phyloP scores from a whole-genome alignment of 306 rosid genomes.

The Inga oerstediana region DNA sequence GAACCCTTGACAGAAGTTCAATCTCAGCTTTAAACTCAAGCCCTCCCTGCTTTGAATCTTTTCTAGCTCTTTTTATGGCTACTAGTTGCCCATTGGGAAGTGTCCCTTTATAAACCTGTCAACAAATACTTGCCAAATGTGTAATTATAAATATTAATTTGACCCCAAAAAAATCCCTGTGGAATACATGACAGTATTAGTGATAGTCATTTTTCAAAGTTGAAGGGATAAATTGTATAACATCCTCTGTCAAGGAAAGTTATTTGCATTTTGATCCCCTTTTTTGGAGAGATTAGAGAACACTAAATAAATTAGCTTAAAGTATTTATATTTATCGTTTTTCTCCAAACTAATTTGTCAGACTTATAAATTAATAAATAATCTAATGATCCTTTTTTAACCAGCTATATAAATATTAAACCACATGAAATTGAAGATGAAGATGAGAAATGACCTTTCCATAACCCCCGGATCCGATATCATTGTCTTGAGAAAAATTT shows the following conservation, averaged over 20 bases:
- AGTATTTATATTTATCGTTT: too few relatives aligned
- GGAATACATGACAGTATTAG: not conserved
- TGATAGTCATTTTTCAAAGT: not conserved
- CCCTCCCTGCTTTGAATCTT: slow-evolving; percentile 56
- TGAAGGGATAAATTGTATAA: not conserved
- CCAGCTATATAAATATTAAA: not conserved
- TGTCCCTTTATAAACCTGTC: slow-evolving; percentile 58
- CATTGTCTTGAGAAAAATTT: slow-evolving; percentile 37
- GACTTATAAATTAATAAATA: too few relatives aligned
- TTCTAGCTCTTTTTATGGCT: slow-evolving; percentile 61
- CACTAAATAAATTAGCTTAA: too few relatives aligned
- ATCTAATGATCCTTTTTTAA: not conserved
- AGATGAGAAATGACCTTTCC: slow-evolving; percentile 53
- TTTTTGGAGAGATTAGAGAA: too few relatives aligned
- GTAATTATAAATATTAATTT: not conserved
- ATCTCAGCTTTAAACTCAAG: slow-evolving; percentile 64
- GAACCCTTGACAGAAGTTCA: slow-evolving; percentile 76
- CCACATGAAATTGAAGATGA: not conserved
- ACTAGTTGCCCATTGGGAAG: slow-evolving; percentile 52
- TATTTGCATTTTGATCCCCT: not conserved
- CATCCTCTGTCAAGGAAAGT: not conserved
- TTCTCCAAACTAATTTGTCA: too few relatives aligned
- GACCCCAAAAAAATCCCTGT: not conserved
- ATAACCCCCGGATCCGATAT: slow-evolving; percentile 56
- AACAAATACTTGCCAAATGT: slow-evolving; percentile 1